Evolutionary conservation across 805 yeast species (phyloP), one percentile per base, ranked within the genome.

Genomic region (Candida patagonica): DNA sequence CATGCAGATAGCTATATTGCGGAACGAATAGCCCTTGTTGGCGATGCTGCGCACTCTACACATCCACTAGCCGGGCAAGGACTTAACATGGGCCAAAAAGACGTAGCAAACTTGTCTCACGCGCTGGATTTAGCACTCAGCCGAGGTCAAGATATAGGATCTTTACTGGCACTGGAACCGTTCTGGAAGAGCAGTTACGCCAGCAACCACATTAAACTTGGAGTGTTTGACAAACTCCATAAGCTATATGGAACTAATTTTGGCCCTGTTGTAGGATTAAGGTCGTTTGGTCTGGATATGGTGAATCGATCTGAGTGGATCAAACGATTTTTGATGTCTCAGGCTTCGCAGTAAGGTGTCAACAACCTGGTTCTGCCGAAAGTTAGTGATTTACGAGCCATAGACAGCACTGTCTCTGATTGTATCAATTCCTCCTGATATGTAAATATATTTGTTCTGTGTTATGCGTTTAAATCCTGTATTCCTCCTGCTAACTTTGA

Each of bases 21-120:
- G 2, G 88, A 83, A 3, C 69, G 97, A 49, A 71, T 89, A 23
- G 97, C 96, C 0, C 64, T 92, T n/a, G 83, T 89, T 7, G 98
- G 98, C 20, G 98, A 92, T 61, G 97, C 98, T 1, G 97, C 97
- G 0, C 98, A 92, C 53, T 81, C 96, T 0, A 85, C 95, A 1
- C 97, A 92, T 58, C 98, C 98, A 2, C 68, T 92, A 44, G 96
- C 96, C 3, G 98, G 98, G 7, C 98, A 92, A 62, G 98, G 98
- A 20, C 71, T 92, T 42, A 92, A 92, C 60, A 87, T 89, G 95
- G 98, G 98, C 16, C 96, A 88, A 59, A 79, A 81, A 21, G 98
- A 92, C 57, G 96, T 85, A 1, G 77, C 78, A 42, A 65, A 78
- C 1, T 66, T 92, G 23, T 76, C 80, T 1, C 63, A 56, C 1